Base-by-base conservation (phyloP, 108 stramenopile species). In the Stephanodiscus triporus region DNA sequence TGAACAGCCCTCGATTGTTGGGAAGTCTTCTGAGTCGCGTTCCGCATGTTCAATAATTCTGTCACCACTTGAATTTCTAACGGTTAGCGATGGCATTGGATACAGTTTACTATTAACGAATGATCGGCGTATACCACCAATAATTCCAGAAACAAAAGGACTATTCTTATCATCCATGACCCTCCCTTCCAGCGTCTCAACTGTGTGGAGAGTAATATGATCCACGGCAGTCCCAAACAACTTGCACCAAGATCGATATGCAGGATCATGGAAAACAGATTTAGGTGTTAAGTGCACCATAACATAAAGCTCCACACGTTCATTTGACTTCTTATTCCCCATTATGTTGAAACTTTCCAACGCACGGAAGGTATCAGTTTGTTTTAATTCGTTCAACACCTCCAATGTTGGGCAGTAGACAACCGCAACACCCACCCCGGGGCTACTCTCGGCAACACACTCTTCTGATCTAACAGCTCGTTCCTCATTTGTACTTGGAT, bases 241-340 rank as follows among this genome's bases (percentile, higher is more conserved):
- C 50, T 60, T 38, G 63, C 85, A 77, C 91, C 91, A 92, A 10
- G 50, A 37, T 63, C 70, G 75, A 57, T 88, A 86, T 1, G 65
- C 58, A 0, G 23, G 14, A 11, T 65, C 54, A 10, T 71, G 45
- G 73, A 89, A 88, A 11, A 88, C 40, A 6, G 30, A 36, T 43
- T 63, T 69, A 5, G 88, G 74, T 71, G 88, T 84, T 58, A 93
- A 66, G 63, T 91, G 91, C 38, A 96, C 77, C 45, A 93, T 75
- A n/a, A 85, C 70, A 69, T 89, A 88, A 14, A 93, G 47, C 54
- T 63, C 72, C 20, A 67, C 63, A n/a, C 9, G 53, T 37, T 72
- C 30, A 7, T 58, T 37, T 22, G 22, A 5, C 8, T 53, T 14
- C 9, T 55, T 34, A 48, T 66, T 30, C 16, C 51, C 47, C 13